Evolutionary conservation across 208 protist species (phyloP).

Genomic region (Acanthamoeba pearcei): DNA sequence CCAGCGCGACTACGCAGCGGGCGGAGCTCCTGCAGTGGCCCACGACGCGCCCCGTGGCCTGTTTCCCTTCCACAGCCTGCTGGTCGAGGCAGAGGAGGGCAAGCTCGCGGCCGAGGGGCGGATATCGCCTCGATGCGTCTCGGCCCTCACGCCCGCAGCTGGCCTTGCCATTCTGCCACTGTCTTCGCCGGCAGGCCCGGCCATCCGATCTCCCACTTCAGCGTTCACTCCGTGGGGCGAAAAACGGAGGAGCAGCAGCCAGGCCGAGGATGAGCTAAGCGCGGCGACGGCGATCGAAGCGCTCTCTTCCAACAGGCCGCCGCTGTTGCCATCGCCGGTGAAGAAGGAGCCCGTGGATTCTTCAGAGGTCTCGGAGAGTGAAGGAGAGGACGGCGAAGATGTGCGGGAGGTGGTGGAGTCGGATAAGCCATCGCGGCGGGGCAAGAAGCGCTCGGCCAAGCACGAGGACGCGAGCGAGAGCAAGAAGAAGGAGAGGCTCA

Average conservation of each 20-base stretch:
- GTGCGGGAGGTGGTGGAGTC: background rate
- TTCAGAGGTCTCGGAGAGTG: background rate
- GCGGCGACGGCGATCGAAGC: background rate
- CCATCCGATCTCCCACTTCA: background rate
- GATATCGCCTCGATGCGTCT: background rate
- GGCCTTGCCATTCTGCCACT: background rate
- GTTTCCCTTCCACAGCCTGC: background rate
- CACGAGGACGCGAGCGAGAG: no score
- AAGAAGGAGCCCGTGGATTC: background rate
- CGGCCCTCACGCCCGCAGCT: background rate
- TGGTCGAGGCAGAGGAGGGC: background rate
- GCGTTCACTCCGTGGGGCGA: background rate
- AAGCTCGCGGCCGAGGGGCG: background rate
- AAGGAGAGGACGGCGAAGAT: background rate
- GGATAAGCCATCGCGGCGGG: background rate
- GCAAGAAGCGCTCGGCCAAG: no score
- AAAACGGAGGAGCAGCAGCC: background rate
- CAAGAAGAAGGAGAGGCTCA: background rate
- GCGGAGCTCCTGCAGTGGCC: background rate
- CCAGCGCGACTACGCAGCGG: background rate
- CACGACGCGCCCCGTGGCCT: background rate
- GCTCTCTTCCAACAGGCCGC: background rate
- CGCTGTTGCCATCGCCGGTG: background rate
- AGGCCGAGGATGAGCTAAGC: background rate
- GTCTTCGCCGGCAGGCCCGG: background rate